Evolutionary conservation across 2,329 filamentous ascomycete species (phyloP).

Genomic region (Fusarium praegraminearum): DNA sequence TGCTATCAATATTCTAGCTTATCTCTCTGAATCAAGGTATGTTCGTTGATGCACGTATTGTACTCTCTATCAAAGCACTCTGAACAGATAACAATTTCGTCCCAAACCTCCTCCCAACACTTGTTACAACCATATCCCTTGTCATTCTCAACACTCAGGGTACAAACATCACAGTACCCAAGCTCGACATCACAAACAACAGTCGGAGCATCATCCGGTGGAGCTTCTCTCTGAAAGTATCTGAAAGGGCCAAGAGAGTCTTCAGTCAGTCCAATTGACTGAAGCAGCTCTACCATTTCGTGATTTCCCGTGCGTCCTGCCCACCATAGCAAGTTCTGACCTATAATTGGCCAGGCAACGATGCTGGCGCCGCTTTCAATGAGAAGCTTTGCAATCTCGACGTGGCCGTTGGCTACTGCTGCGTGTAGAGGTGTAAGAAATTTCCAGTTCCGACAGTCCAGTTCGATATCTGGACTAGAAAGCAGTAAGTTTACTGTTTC

Average conservation of each 20-base stretch:
- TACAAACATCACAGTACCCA: neutral
- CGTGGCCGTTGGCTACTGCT: neutral
- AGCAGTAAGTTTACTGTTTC: fast-evolving
- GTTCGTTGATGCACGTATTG: neutral
- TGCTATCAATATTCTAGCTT: neutral
- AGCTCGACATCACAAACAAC: fast-evolving
- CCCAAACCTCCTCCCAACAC: fast-evolving
- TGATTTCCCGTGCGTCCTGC: fast-evolving
- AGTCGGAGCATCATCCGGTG: fast-evolving
- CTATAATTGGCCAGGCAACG: fast-evolving
- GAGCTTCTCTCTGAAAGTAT: fast-evolving
- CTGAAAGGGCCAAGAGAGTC: fast-evolving
- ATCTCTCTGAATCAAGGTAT: neutral
- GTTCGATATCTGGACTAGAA: fast-evolving
- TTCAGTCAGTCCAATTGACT: neutral
- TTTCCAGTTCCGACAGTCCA: fast-evolving
- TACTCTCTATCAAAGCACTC: neutral
- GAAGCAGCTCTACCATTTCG: neutral
- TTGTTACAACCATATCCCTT: fast-evolving
- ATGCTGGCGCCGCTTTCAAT: fast-evolving
- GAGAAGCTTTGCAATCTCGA: neutral
- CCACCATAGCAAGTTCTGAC: neutral
- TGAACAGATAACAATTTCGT: fast-evolving
- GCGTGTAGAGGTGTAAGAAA: fast-evolving
- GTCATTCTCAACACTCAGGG: fast-evolving